Evolutionary conservation across 306 rosid species (phyloP).

Genomic region (Casuarina glauca): DNA sequence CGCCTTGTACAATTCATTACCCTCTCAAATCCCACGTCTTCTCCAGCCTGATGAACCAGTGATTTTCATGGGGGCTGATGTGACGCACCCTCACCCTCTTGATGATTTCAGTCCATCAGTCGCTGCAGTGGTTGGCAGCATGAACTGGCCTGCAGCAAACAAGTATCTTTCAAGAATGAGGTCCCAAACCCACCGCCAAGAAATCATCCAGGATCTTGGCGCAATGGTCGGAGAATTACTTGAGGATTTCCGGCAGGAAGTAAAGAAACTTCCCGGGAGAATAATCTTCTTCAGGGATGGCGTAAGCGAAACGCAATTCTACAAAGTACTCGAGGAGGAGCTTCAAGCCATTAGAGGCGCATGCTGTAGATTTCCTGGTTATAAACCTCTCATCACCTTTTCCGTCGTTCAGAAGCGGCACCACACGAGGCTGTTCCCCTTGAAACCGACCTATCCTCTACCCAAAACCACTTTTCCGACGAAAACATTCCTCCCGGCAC

Average conservation of each 20-base stretch:
- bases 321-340: conserved; percentile 79
- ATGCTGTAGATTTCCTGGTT: conserved; percentile 60
- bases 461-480: conserved; percentile 44
- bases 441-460: conserved; percentile 55
- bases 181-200: conserved; percentile 97
- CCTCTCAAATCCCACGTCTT: conserved; percentile 83
- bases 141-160: conserved; percentile 99
- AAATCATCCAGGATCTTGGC: conserved; percentile 80
- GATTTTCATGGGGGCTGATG: conserved; percentile 97
- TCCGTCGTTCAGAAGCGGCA: conserved; percentile 96
- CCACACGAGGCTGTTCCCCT: conserved; percentile 86
- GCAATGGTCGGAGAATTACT: conserved; percentile 87
- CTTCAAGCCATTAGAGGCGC: conserved; percentile 72
- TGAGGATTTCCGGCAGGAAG: conserved; percentile 72
- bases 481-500: conserved; percentile 94
- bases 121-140: conserved; percentile 97
- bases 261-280: conserved; percentile 72
- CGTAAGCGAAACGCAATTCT: conserved; percentile 94
- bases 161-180: conserved; percentile 92
- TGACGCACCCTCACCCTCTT: conserved; percentile 98
- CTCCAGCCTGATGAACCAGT: conserved; percentile 64
- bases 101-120: conserved; percentile 96
- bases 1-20: conserved; percentile 80
- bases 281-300: conserved; percentile 95
- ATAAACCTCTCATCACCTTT: conserved; percentile 74